Evolutionary conservation across 2,329 filamentous ascomycete species (phyloP).

Genomic region (Fusarium sp.): DNA sequence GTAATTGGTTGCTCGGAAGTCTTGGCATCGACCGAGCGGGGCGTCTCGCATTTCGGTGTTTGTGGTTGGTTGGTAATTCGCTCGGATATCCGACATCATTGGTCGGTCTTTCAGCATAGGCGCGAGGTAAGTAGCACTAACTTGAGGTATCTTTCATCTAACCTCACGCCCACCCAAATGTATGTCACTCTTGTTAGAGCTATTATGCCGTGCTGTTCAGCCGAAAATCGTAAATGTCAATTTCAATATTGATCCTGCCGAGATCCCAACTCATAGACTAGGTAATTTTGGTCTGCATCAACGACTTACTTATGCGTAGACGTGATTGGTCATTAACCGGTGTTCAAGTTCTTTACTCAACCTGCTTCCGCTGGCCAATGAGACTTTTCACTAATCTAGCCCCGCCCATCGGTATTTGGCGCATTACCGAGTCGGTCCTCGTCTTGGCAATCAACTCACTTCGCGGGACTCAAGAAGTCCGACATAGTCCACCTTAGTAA

Average conservation of each 20-base stretch:
- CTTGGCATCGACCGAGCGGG: constrained; percentile 24
- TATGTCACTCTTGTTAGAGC: background rate
- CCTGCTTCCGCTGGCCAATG: background rate
- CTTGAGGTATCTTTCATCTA: rapidly evolving
- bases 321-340: background rate
- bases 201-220: background rate
- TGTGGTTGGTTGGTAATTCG: background rate
- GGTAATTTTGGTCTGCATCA: too few relatives aligned
- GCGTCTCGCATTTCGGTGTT: rapidly evolving
- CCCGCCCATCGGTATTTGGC: background rate
- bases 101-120: background rate
- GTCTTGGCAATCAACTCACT: background rate
- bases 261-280: background rate
- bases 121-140: too few relatives aligned
- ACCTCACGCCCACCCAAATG: rapidly evolving
- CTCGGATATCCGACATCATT: background rate
- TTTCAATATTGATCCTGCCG: background rate
- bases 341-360: background rate
- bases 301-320: background rate
- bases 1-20: constrained; percentile 15
- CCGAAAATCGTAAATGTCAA: background rate
- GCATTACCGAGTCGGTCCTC: constrained; percentile 2
- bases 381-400: background rate
- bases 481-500: constrained; percentile 10
- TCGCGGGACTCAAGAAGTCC: constrained; percentile 6